These are phyloP conservation scores for Globisporangium canariense DNA, from an alignment of 352 stramenopile genomes.

Conservation along the genomic window DNA sequence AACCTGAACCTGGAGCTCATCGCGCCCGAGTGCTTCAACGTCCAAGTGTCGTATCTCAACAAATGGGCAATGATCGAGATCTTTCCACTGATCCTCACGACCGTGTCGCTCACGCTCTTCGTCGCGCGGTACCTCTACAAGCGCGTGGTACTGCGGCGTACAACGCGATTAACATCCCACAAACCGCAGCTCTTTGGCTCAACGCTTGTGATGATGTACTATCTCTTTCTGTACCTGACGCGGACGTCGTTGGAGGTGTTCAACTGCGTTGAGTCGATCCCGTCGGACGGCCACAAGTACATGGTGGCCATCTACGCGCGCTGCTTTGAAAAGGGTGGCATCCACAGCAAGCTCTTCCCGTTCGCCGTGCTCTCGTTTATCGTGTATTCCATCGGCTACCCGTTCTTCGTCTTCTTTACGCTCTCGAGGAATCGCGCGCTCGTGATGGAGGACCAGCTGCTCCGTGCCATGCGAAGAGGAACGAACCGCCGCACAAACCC, in stretches of 20 bases:
- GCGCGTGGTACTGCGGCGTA: conserved; percentile 43
- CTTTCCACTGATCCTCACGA: conserved; percentile 45
- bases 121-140: conserved; percentile 56
- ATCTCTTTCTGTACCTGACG: conserved; percentile 77
- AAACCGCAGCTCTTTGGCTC: conserved; percentile 66
- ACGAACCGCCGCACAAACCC: conserved; percentile 59
- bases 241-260: conserved; percentile 73
- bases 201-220: conserved; percentile 82
- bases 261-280: conserved; percentile 68
- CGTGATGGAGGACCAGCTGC: conserved; percentile 67
- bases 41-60: conserved; percentile 67
- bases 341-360: conserved; percentile 66
- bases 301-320: conserved; percentile 66
- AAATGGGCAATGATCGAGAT: conserved; percentile 71
- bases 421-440: conserved; percentile 48
- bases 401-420: conserved; percentile 64
- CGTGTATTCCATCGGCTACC: conserved; percentile 71
- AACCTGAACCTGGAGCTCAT: conserved; percentile 85
- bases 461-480: conserved; percentile 53
- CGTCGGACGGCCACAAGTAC: conserved; percentile 63
- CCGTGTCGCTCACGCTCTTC: conserved; percentile 44
- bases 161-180: conserved; percentile 55
- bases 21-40: conserved; percentile 73
- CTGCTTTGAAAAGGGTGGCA: conserved; percentile 52
- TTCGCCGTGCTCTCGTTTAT: conserved; percentile 60